A percentile compares a stretch with the other conserved stretches of the same genome.
Conservation (phyloP, 176 grass and related monocot species). For the Zizania latifolia region DNA sequence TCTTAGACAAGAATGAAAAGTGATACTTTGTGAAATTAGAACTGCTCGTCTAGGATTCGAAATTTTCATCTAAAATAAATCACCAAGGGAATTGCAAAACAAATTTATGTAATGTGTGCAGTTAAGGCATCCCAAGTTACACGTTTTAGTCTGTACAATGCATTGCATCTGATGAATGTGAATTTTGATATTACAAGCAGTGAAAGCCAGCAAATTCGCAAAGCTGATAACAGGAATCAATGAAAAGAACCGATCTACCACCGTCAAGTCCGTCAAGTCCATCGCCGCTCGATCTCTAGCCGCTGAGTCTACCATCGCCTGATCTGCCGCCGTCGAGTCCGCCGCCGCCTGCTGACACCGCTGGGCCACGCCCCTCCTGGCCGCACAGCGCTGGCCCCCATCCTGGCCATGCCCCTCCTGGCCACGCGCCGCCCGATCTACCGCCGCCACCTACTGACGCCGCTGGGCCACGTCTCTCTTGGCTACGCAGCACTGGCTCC, state of each 20-base stretch:
- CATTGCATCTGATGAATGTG: slow-evolving; percentile 1
- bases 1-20: neutral
- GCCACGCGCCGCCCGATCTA: no score
- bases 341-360: no score
- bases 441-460: no score
- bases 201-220: slow-evolving; percentile 59
- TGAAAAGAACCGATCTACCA: slow-evolving; percentile 92
- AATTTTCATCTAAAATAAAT: neutral
- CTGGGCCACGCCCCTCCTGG: no score
- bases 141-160: neutral
- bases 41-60: neutral
- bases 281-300: no score
- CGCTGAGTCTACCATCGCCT: no score
- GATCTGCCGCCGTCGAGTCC: no score
- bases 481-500: no score
- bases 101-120: neutral
- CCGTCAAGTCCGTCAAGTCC: no score
- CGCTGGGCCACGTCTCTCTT: no score
- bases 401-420: no score
- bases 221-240: slow-evolving; percentile 66
- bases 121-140: neutral
- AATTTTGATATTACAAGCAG: slow-evolving; percentile 19
- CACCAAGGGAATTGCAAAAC: neutral
- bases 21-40: neutral
- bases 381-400: no score